Percentiles rank a stretch among this genome's conserved stretches.
phyloP scores from a whole-genome alignment of 768 basidiomycete genomes.

The Clitopilus hobsonii region DNA sequence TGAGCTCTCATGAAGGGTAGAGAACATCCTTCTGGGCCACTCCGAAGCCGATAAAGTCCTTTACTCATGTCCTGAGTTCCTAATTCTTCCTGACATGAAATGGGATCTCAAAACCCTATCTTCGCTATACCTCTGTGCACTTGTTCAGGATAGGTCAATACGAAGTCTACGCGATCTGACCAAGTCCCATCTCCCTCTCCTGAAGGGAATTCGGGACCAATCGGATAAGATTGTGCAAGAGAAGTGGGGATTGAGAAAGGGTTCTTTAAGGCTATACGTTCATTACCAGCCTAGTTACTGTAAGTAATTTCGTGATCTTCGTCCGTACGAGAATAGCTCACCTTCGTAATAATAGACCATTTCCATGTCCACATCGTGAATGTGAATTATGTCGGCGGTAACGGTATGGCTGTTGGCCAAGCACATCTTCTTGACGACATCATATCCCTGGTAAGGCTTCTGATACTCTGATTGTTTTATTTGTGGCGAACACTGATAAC shows the following conservation, averaged over 20 bases:
- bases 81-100: conserved; percentile 94
- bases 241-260: conserved; percentile 61
- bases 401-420: conserved; percentile 83
- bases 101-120: conserved; percentile 82
- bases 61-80: conserved; percentile 55
- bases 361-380: conserved; percentile 94
- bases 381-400: conserved; percentile 50
- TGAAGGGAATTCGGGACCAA: conserved; percentile 59
- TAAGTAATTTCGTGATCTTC: conserved; percentile 44
- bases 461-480: no score
- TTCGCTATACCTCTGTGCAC: conserved; percentile 81
- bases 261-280: conserved; percentile 72
- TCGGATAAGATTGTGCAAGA: conserved; percentile 48
- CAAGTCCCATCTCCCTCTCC: conserved; percentile 55
- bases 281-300: conserved; percentile 98
- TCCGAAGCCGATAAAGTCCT: conserved; percentile 76
- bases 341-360: conserved; percentile 56
- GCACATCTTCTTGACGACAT: conserved; percentile 92
- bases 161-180: conserved; percentile 75
- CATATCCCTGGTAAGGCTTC: conserved; percentile 65
- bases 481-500: no score
- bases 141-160: conserved; percentile 59
- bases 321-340: neutral
- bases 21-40: conserved; percentile 72
- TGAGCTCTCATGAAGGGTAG: conserved; percentile 53